These are phyloP conservation scores for Arbutus unedo DNA, from an alignment of 148 eudicot genomes.

Conservation along the genomic window DNA sequence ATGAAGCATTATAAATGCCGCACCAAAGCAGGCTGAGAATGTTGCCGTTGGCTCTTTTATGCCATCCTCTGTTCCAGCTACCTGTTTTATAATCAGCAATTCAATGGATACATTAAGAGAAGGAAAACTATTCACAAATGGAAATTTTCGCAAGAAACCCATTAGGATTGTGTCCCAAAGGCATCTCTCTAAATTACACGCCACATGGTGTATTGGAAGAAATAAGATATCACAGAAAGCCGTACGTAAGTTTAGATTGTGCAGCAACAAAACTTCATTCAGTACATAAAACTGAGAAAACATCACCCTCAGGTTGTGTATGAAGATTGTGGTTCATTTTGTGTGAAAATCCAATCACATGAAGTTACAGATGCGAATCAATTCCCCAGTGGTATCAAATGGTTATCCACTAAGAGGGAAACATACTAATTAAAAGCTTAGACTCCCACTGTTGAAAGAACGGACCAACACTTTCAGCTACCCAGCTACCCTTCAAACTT, in stretches of 20 bases:
- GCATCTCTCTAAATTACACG: background rate
- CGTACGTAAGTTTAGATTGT: background rate
- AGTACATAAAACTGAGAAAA: background rate
- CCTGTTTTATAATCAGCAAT: conserved; percentile 24
- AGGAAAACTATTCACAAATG: background rate
- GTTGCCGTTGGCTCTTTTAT: conserved; percentile 74
- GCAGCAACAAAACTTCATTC: background rate
- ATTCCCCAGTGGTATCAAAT: background rate
- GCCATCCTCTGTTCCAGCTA: conserved; percentile 78
- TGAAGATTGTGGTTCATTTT: background rate
- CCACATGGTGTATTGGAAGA: background rate
- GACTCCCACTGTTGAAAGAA: background rate
- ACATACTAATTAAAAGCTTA: background rate
- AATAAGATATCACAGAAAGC: background rate
- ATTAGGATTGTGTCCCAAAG: background rate
- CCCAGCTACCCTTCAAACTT: background rate
- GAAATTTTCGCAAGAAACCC: background rate
- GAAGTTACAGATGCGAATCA: background rate
- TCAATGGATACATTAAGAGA: background rate
- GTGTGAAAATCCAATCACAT: background rate
- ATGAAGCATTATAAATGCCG: conserved; percentile 82
- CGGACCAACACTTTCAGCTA: background rate
- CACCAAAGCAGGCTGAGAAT: conserved; percentile 85
- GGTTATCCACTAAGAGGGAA: background rate
- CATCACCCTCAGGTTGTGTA: background rate